Percentiles rank a stretch among this genome's conserved stretches.
Conservation (phyloP, 805 yeast genomes). For the Candida easanensis region DNA sequence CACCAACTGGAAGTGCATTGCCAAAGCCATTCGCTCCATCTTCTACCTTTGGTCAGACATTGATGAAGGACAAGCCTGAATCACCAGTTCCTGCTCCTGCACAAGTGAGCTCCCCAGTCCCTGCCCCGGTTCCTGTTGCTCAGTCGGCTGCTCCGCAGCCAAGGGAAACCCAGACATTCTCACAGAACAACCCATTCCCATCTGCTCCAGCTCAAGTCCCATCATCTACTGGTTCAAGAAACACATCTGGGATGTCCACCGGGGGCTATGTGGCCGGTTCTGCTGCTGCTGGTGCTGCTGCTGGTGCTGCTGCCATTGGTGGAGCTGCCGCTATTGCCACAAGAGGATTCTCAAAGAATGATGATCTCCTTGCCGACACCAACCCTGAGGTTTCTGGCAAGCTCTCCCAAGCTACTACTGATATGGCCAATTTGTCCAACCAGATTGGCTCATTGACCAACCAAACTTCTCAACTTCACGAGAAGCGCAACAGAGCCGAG, state of each 20-base stretch:
- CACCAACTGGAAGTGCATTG: constrained; percentile 29
- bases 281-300: constrained; percentile 5
- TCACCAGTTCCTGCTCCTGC: constrained; percentile 22
- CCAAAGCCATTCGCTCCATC: constrained; percentile 66
- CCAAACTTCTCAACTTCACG: constrained; percentile 70
- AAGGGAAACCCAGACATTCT: constrained; percentile 4
- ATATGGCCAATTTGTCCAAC: constrained; percentile 80
- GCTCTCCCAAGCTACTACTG: constrained; percentile 76
- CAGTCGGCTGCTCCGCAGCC: constrained; percentile 1
- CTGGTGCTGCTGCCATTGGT: constrained; percentile 7
- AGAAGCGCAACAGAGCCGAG: constrained; percentile 71
- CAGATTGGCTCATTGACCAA: constrained; percentile 76
- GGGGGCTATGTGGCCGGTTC: constrained; percentile 4
- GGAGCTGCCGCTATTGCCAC: constrained; percentile 7
- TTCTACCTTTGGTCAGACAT: constrained; percentile 79
- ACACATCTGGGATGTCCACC: neutral
- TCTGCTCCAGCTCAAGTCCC: constrained; percentile 6
- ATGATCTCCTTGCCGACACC: constrained; percentile 53
- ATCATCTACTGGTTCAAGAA: constrained; percentile 7
- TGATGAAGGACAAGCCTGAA: constrained; percentile 36
- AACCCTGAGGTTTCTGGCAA: constrained; percentile 55
- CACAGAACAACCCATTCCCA: constrained; percentile 1
- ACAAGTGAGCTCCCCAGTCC: constrained; percentile 2
- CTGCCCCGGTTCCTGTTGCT: constrained; percentile 7
- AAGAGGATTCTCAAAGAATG: constrained; percentile 15